Evolutionary conservation across 2,329 filamentous ascomycete species (phyloP), one percentile per base, ranked within the genome.

Genomic region (Penicillium sumatraense): DNA sequence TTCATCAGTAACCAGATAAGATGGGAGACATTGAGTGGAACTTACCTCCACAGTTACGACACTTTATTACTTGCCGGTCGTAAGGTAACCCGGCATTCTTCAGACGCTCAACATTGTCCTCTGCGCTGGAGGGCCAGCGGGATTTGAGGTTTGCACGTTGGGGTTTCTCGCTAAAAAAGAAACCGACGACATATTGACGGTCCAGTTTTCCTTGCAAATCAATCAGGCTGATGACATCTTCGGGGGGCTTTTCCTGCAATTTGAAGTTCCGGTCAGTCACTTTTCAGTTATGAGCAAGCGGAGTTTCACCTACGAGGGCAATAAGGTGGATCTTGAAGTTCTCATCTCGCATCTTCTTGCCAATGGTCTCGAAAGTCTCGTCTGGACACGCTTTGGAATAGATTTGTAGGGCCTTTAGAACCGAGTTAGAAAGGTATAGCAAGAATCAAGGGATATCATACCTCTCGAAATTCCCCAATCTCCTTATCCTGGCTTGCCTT

Each of bases 41-140:
- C 66, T 70, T 72, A 77, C 78, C 72, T 36, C 74, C 71, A 58
- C 82, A 85, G 59, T 82, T 83, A 47, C 33, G 52, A 59, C 83
- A 85, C 63, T 81, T 80, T 5, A 75, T 75, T 31, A 83, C 67
- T 53, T 79, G 72, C 40, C 79, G 76, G 54, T 84, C 80, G 54
- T 80, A 75, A 2, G 79, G 73, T 23, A 81, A 67, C 10, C 83
- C 83, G 20, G 81, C 80, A 63, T 83, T 73, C 11, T 64, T 71
- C 14, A 85, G 75, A 50, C 82, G 81, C 48, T 75, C 70, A 9
- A 82, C 58, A 59, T 85, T 85, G 20, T 83, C 79, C 40, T 82
- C 81, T 0, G 71, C 58, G 5, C 70, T 70, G 9, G 63, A 56
- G 40, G 83, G 83, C 82, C 82, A 85, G 41, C 77, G 77, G 2